Evolutionary conservation across 75 land plant species (phyloP), one percentile per base, ranked within the genome.

Genomic region (Sequoiadendron giganteum): DNA sequence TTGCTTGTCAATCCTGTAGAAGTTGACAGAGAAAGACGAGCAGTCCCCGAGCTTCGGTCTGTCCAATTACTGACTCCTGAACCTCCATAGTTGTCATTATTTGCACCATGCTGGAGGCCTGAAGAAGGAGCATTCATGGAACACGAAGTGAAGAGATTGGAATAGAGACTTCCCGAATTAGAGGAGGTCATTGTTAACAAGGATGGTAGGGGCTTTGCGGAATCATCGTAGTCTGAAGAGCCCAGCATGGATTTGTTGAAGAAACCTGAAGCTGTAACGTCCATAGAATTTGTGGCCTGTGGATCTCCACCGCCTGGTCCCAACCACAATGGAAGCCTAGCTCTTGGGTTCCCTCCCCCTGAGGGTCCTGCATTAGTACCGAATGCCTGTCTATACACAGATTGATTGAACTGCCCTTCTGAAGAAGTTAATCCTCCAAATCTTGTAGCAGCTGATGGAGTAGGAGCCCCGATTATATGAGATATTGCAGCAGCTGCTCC

Each of bases 271-370:
- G 83, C n/a, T 80, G 83, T 18, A 25, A 42, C 32, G 32, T 82
- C 52, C 52, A 82, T 42, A 42, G 30, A 11, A 47, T 82, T 82
- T n/a, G 48, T 21, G 13, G 84, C 13, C 14, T 82, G 84, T n/a
- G 28, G 14, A 77, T 85, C 79, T 5, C 88, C 88, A 40, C 65
- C 40, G 25, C 87, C 91, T 76, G 86, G 68, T 90, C 90, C 90
- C 47, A 90, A 88, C 91, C 91, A 90, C 52, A 89, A 72, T 56
- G 90, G 84, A 73, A 90, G 48, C 68, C 91, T 78, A n/a, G 90
- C 40, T 45, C 90, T 89, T 45, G 89, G 3, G 30, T 82, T 42
- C 45, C 47, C 13, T 40, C 82, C 82, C 3, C 21, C n/a, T 21
- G 72, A 25, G 39, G 43, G 19, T 3, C 49, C 45, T 42, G 15